Percentiles rank a stretch among this genome's conserved stretches.
Evolutionary conservation across 805 yeast genomes (phyloP).

Genomic region (Debaryomyces prosopidis): DNA sequence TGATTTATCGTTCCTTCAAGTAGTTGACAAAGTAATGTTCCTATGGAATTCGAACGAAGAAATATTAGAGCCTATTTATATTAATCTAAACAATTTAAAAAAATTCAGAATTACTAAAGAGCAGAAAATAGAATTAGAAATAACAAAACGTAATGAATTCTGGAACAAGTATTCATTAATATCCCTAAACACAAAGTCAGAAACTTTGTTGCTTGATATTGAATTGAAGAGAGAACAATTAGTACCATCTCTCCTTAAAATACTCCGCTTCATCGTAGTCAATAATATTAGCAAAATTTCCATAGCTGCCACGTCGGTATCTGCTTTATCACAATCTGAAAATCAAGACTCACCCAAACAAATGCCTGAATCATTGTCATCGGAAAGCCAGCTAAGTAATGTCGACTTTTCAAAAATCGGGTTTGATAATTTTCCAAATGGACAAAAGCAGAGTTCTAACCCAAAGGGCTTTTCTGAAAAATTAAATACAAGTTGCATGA

Average conservation of each 20-base stretch:
- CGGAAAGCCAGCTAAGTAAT: not conserved
- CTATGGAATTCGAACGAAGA: constrained; percentile 7
- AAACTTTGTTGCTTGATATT: not conserved
- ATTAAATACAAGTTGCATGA: too few relatives aligned
- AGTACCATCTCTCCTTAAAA: not conserved
- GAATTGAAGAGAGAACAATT: not conserved
- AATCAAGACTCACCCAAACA: too few relatives aligned
- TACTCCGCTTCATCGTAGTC: not conserved
- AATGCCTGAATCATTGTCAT: not conserved
- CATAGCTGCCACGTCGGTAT: not conserved
- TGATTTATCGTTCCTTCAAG: constrained; percentile 9
- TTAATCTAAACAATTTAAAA: constrained; percentile 5
- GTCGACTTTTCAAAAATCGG: not conserved
- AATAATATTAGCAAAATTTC: not conserved
- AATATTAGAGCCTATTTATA: constrained; percentile 4
- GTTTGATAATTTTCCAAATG: too few relatives aligned
- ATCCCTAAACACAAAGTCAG: not conserved
- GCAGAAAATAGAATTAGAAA: not conserved
- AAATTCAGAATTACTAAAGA: constrained; percentile 1
- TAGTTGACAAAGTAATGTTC: constrained; percentile 9
- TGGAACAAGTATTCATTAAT: not conserved
- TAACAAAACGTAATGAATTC: constrained; percentile 1
- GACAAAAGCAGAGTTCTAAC: too few relatives aligned
- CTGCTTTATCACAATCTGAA: not conserved
- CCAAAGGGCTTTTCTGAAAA: too few relatives aligned